These are phyloP conservation scores for Scortechinia acanthostroma DNA, from an alignment of 2,329 filamentous ascomycete genomes.

Conservation along the genomic window DNA sequence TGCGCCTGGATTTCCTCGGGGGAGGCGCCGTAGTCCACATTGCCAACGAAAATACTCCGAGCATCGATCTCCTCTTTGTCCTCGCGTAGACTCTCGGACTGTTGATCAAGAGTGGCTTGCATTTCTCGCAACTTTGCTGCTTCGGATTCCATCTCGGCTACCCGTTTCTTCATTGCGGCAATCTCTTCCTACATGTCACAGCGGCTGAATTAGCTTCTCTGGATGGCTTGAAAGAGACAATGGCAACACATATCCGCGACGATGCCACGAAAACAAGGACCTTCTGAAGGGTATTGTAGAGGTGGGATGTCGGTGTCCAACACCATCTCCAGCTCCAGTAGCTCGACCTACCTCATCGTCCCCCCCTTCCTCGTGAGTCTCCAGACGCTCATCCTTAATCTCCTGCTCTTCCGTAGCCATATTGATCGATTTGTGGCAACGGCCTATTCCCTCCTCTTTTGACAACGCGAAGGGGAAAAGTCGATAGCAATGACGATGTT, in stretches of 20 bases:
- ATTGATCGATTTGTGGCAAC: neutral
- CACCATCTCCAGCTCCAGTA: too few relatives aligned
- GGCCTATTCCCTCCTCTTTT: neutral
- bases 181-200: conserved; percentile 74
- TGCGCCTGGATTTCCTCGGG: conserved; percentile 95
- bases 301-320: too few relatives aligned
- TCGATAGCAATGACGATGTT: neutral
- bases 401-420: neutral
- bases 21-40: conserved; percentile 94
- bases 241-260: neutral
- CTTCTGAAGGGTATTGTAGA: too few relatives aligned
- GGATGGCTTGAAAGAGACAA: neutral
- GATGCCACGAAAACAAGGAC: too few relatives aligned
- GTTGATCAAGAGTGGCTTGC: conserved; percentile 79
- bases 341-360: conserved; percentile 2
- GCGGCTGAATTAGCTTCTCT: too few relatives aligned
- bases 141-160: conserved; percentile 86
- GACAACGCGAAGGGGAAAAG: neutral
- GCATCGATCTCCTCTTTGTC: conserved; percentile 94
- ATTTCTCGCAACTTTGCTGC: conserved; percentile 80
- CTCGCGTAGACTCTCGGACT: conserved; percentile 75
- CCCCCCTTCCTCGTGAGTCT: neutral
- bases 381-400: neutral
- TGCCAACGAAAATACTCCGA: conserved; percentile 94
- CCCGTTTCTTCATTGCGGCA: conserved; percentile 76